phyloP scores from a whole-genome alignment of 441 rosid genomes.

The Daphne laureola region DNA sequence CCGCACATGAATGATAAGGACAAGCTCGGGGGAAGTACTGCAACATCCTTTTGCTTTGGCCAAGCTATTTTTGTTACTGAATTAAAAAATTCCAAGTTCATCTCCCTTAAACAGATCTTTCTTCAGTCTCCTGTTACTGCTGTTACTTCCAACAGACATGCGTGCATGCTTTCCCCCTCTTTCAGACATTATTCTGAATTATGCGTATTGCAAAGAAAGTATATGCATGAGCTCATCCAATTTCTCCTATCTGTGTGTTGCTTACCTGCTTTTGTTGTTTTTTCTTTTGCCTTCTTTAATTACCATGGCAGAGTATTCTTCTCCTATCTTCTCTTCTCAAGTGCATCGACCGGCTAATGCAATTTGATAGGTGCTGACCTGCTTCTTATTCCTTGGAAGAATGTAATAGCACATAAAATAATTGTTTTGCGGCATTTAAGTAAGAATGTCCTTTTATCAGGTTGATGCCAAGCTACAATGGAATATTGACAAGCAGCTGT shows the following conservation, averaged over 20 bases:
- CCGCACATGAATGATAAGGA: too few species aligned
- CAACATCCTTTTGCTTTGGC: too few species aligned
- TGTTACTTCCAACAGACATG: too few species aligned
- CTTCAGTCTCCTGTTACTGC: too few species aligned
- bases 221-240: too few species aligned
- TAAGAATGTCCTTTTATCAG: constrained; percentile 30
- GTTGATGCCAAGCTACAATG: constrained; percentile 96
- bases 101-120: too few species aligned
- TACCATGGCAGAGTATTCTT: constrained; percentile 61
- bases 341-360: constrained; percentile 90
- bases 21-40: too few species aligned
- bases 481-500: constrained; percentile 90
- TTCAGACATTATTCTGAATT: too few species aligned
- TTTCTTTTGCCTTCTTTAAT: constrained; percentile 5
- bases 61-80: too few species aligned
- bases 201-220: too few species aligned
- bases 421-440: constrained; percentile 11
- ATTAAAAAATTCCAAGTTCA: too few species aligned
- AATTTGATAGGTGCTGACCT: constrained; percentile 84
- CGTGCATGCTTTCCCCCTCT: too few species aligned
- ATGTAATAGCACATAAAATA: constrained; percentile 8
- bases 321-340: constrained; percentile 89
- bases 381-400: constrained; percentile 15
- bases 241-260: background rate
- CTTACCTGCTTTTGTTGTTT: constrained; percentile 14